Evolutionary conservation across 2,329 filamentous ascomycete species (phyloP), one percentile per base, ranked within the genome.

Genomic region (Aspergillus tubingensis): DNA sequence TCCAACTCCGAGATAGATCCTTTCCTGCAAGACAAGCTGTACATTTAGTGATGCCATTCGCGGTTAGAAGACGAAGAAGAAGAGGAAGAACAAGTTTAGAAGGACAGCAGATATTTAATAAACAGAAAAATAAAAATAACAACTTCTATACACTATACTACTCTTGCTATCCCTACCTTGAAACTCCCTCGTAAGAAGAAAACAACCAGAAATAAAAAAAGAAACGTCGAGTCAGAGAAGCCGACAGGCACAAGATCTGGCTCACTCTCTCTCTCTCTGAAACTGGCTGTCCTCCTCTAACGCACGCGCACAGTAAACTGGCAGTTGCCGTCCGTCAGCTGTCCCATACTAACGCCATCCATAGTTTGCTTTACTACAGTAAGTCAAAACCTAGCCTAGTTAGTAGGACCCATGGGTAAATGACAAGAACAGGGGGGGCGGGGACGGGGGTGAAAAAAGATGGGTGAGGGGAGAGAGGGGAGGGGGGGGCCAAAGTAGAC

Each of bases 281-380:
- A 44, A 58, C 47, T 32, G 8, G 27, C 8, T 30, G 27, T 36
- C 43, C 44, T 21, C 44, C 48, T n/a, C n/a, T n/a, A 53, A 48
- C n/a, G 48, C 58, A 60, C 48, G 25, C 23, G 32, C 38, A 44
- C 39, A 41, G 7, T 25, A 25, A 25, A 44, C 17, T 13, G 19
- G 30, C 30, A 36, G 30, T 36, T 36, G 30, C 30, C 30, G 30
- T 36, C 59, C 59, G 43, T 60, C 62, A 61, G 64, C 62, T 64
- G 65, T 67, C 58, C 61, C 65, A 64, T 63, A 54, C 41, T 57
- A 56, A 66, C 58, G 57, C 55, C 54, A 64, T 58, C 63, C 58
- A 63, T 67, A 5, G 8, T 11, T 30, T 25, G 7, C 25, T 25
- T 25, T 25, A 25, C 25, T 25, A 25, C 25, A 30, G 8, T 30